These are phyloP conservation scores for Phoenix dactylifera DNA, from an alignment of 176 grass and related monocot species.

Conservation along the genomic window DNA sequence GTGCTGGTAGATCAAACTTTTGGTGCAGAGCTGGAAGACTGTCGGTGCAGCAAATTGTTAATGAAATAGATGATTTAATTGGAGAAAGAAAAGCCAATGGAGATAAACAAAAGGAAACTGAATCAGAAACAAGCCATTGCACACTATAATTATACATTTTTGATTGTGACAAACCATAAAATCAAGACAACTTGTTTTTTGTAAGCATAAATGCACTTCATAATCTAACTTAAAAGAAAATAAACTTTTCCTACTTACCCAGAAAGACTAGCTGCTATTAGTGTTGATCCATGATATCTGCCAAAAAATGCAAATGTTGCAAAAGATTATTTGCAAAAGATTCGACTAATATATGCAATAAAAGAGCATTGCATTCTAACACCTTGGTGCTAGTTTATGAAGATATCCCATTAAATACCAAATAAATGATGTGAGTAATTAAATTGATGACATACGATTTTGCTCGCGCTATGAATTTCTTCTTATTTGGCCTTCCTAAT, in stretches of 20 bases:
- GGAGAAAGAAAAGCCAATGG: not conserved
- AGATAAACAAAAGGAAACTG: too few species aligned
- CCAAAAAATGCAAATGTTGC: constrained; percentile 17
- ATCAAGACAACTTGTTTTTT: too few species aligned
- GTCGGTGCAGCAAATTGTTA: constrained; percentile 23
- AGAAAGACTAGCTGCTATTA: constrained; percentile 85
- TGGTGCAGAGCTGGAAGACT: constrained; percentile 93
- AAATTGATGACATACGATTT: constrained; percentile 49
- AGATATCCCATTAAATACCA: not conserved
- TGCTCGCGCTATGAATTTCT: constrained; percentile 93
- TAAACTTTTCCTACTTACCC: constrained; percentile 34
- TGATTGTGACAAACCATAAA: too few species aligned
- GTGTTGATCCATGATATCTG: constrained; percentile 95
- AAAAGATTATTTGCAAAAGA: not conserved
- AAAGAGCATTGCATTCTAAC: not conserved
- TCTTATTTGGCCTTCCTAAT: constrained; percentile 89
- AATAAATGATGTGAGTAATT: constrained; percentile 1
- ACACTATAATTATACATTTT: too few species aligned
- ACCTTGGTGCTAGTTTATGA: not conserved
- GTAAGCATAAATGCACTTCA: too few species aligned
- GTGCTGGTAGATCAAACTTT: constrained; percentile 93
- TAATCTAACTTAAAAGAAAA: not conserved
- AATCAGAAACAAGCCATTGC: too few species aligned
- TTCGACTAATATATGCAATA: constrained; percentile 12
- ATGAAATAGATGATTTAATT: not conserved